phyloP scores from a whole-genome alignment of 2,329 filamentous ascomycete species.

The Tolypocladium guangdongense region DNA sequence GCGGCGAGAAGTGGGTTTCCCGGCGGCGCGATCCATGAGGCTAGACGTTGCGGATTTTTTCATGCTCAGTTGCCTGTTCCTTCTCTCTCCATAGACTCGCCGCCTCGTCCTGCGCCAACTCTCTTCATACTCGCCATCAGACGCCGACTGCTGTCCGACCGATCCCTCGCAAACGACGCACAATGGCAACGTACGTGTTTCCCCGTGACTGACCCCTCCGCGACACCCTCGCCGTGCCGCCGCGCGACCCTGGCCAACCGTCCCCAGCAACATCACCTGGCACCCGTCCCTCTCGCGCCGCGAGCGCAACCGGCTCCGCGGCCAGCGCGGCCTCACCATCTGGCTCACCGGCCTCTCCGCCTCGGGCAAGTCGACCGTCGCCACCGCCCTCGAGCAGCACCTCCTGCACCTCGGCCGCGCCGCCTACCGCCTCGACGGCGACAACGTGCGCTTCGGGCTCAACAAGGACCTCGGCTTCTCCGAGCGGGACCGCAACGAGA shows the following conservation, averaged over 20 bases:
- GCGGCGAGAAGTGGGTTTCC: background rate
- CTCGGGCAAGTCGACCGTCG: constrained; percentile 94
- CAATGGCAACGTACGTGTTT: constrained; percentile 10
- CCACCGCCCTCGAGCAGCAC: constrained; percentile 93
- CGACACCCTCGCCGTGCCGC: background rate
- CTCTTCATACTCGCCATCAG: background rate
- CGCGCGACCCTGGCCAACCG: background rate
- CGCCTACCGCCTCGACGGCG: constrained; percentile 90
- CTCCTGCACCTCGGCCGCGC: constrained; percentile 74
- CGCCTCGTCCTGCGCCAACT: no score
- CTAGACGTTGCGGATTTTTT: background rate
- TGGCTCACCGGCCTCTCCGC: constrained; percentile 97
- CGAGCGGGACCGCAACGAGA: constrained; percentile 89
- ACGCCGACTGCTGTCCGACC: background rate
- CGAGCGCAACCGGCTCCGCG: constrained; percentile 64
- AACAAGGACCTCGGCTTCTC: constrained; percentile 97
- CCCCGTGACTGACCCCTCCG: background rate
- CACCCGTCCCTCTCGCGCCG: constrained; percentile 68
- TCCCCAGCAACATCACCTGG: constrained; percentile 76
- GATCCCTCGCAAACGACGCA: background rate
- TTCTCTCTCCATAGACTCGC: no score
- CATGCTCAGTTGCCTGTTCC: no score
- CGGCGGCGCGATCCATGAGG: background rate
- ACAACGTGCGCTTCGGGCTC: constrained; percentile 95
- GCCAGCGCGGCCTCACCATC: constrained; percentile 85